A percentile compares a stretch with the other conserved stretches of the same genome.
Conservation (phyloP, 768 basidiomycete species). For the Rhodotorula taiwanensis region DNA sequence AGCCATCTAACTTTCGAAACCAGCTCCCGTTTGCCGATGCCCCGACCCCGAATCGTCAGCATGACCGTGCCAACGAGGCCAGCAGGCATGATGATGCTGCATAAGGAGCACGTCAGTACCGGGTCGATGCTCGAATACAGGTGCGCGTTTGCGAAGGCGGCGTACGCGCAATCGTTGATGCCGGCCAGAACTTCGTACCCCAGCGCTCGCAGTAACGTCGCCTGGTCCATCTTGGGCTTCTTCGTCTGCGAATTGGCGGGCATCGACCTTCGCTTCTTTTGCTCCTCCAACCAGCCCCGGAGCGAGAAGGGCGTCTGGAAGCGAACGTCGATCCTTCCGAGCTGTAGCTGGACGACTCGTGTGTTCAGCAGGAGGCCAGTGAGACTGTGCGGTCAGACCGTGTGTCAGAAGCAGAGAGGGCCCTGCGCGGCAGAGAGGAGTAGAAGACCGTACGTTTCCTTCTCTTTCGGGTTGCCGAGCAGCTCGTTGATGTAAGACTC, state of each 20-base stretch:
- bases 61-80: constrained; percentile 38
- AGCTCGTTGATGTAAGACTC: constrained; percentile 36
- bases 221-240: constrained; percentile 27
- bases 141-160: too few relatives aligned
- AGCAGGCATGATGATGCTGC: constrained; percentile 37
- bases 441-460: constrained; percentile 24
- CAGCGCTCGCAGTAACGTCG: constrained; percentile 27
- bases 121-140: background rate
- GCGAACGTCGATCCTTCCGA: constrained; percentile 40
- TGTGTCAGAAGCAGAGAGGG: background rate
- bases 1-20: constrained; percentile 38
- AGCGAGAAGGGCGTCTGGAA: constrained; percentile 39
- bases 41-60: constrained; percentile 36
- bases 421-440: background rate
- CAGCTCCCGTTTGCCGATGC: constrained; percentile 37
- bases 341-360: constrained; percentile 35
- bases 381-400: background rate
- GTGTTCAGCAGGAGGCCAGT: constrained; percentile 18
- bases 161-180: constrained; percentile 35
- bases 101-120: background rate
- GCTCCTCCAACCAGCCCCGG: constrained; percentile 28
- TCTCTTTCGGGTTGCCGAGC: constrained; percentile 38
- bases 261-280: constrained; percentile 19
- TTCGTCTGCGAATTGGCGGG: background rate
- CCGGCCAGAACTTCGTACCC: constrained; percentile 37